Base-by-base conservation (phyloP, 228 moss, liverwort and hornwort genomes). In the Sphagnum fallax region DNA sequence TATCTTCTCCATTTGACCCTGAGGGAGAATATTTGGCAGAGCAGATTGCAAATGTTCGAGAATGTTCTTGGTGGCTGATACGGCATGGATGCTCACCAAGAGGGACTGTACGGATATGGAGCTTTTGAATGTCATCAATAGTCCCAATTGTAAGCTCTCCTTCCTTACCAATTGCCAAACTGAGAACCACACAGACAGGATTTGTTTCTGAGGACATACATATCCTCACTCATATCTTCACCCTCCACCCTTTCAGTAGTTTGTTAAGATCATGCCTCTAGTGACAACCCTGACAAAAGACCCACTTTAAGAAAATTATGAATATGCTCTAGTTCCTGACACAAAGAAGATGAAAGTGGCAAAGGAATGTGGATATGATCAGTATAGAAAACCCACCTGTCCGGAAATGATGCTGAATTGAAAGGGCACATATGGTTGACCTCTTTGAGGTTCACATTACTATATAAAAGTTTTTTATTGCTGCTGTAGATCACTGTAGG, bases 391-490 rank as follows among this genome's bases (percentile, higher is more conserved):
- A 76, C 67, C 48, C 71, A 97, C 97, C 97, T 97, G 76, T 97
- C 93, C 55, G 97, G 93, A 78, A 97, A 97, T 74, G 97, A 93
- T 72, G 97, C 93, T 48, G 97, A 97, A 83, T 97, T 97, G 73
- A 97, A 97, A 4, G 93, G 97, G 73, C 97, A 97, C 97, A 97
- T 93, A 69, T 97, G 93, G 69, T 93, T 97, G 65, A 97, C 97
- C 85, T 97, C 97, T 80, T 93, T 97, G 77, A 97, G 55, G 68
- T 97, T 97, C 10, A 97, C 97, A 75, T 97, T 97, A 76, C 93
- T 97, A 67, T 97, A 97, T 69, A 97, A 83, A 52, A 97, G 90
- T 76, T 97, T 93, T 52, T 91, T 88, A 65, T 97, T 97, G 88
- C 93, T 97, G 72, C 97, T 97, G 78, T 97, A 91, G 65, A 97